These are phyloP conservation scores for Jimgerdemannia lactiflua DNA, from an alignment of 192 early-diverging fungal genomes.

Conservation along the genomic window DNA sequence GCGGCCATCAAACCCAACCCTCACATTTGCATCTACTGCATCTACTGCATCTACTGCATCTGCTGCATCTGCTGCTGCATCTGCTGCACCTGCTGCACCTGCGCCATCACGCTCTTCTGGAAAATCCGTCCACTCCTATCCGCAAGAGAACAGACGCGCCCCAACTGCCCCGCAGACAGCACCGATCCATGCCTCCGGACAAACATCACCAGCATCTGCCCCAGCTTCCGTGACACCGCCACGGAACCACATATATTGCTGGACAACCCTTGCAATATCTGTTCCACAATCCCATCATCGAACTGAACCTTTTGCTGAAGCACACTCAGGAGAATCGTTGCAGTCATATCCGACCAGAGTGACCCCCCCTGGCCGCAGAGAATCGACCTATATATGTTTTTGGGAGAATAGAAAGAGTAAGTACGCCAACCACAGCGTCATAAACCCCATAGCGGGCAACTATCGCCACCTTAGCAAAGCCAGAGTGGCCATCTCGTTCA, in stretches of 20 bases:
- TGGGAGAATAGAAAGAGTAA: too few species aligned
- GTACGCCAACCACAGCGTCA: too few species aligned
- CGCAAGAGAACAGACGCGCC: neutral
- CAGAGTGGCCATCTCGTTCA: neutral
- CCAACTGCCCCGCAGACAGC: neutral
- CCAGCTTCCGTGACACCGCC: neutral
- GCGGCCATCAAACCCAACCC: too few species aligned
- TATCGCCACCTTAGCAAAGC: neutral
- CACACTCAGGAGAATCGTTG: neutral
- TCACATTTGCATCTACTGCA: too few species aligned
- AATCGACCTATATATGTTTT: too few species aligned
- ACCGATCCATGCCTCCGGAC: neutral
- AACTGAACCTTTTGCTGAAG: neutral
- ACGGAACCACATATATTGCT: neutral
- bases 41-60: neutral
- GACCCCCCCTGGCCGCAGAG: too few species aligned
- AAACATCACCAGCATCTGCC: neutral
- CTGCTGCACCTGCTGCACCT: neutral
- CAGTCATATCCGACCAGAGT: neutral
- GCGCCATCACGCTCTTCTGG: neutral
- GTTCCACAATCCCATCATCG: neutral
- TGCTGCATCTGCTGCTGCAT: neutral
- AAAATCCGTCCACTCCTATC: neutral
- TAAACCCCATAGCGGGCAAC: too few species aligned
- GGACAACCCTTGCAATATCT: neutral